Base-by-base conservation (phyloP, 2,329 filamentous ascomycete genomes). In the Pseudogymnoascus sp. region DNA sequence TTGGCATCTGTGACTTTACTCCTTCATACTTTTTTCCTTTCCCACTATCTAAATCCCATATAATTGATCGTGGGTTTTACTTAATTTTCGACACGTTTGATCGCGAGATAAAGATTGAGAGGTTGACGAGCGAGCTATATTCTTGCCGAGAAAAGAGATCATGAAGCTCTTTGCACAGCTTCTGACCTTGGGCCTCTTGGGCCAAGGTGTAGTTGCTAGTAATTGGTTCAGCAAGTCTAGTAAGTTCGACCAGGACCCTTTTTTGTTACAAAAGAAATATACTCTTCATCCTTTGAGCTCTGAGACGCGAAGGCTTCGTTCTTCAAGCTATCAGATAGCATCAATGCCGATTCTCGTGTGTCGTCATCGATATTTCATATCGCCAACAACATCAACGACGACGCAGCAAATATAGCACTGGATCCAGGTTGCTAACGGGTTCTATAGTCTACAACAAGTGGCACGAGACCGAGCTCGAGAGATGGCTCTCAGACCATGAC, bases 381-480 rank as follows among this genome's bases (percentile, higher is more conserved):
- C n/a, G 5, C 37, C 9, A 40, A 16, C 41, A 16, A 21, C 3
- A 25, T 61, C 16, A n/a, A 25, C 11, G 16, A 37, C 5, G 16
- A 31, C 14, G n/a, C 31, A 14, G 1, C 23, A 61, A 16, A 43
- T 25, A 16, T 18, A 28, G 8, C 5, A n/a, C 5, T 18, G 31
- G 3, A 14, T 25, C 3, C 43, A 6, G 16, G 37, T 40, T 67
- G 63, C 68, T 75, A 65, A 75, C 66, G 61, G 62, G 64, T 67
- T 72, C 64, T 66, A 59, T 72, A 96, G 93, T 88, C 14, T 97
- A 97, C 82, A 97, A 97, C 79, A 97, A 95, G 76, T 99, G 95
- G 95, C 93, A 97, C 71, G 88, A 97, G 81, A 96, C 91, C 21
- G 95, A 99, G 82, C 86, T 99, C 31, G 93, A 99, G 80, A 86